Base-by-base conservation (phyloP, 139 green algal genomes). In the Pleodorina starrii region DNA sequence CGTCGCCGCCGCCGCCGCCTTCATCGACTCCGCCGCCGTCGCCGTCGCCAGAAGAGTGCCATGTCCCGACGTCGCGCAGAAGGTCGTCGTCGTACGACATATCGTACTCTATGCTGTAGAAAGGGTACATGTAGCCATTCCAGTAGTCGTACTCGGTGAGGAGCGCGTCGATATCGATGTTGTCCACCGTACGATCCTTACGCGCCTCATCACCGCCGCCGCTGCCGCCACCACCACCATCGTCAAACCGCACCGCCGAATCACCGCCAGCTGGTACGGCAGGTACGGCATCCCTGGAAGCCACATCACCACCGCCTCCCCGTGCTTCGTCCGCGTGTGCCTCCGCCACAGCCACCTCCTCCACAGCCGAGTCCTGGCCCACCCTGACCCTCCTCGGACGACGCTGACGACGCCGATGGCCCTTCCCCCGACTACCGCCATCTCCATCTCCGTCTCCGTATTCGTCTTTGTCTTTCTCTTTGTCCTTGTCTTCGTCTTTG, bases 101-200 rank as follows among this genome's bases (percentile, higher is more conserved):
- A 42, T 87, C 81, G 63, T 87, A 87, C 35, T 87, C 81, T 4
- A 60, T 32, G 81, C 77, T 87, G 32, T 87, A 87, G 27, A 77
- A 87, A 1, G 81, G 43, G 32, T 36, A 35, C 60, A 87, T 44
- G 60, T 87, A 87, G n/a, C 81, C 81, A 27, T 87, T 87, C 81
- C 81, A 87, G 63, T 87, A 87, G 0, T 77, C 81, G 43, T 87
- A 87, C 59, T 87, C 81, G 29, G 63, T 29, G 23, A 66, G 81
- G 35, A 87, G 60, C 12, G 32, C 60, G 11, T 40, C 81, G 1
- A 75, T 60, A n/a, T 77, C 51, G 5, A 80, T 32, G 27, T 77
- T 38, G 63, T 73, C 63, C 11, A 11, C 19, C 32, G 11, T 73
- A 40, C 16, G 16, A 38, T 73, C 12, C 23, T 50, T 80, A 54